These are phyloP conservation scores for Phytophthora litchii DNA, from an alignment of 352 stramenopile genomes.

Conservation along the genomic window DNA sequence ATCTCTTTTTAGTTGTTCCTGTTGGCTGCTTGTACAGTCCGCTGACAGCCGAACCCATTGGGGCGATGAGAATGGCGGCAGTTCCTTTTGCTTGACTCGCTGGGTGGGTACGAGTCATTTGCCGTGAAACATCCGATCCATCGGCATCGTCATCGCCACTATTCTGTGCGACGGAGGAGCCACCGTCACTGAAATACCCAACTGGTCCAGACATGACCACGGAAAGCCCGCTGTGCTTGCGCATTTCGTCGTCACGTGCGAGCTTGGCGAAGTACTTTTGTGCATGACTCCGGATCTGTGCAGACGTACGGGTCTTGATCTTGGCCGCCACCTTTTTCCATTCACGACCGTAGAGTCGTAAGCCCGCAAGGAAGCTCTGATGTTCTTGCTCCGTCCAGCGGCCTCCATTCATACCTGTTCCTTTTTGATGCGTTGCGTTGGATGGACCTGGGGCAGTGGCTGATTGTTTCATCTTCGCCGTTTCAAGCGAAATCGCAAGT, in stretches of 20 bases:
- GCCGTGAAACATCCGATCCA: constrained; percentile 23
- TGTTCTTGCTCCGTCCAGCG: constrained; percentile 96
- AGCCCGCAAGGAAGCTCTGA: constrained; percentile 93
- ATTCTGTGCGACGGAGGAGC: constrained; percentile 60
- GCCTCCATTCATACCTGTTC: constrained; percentile 84
- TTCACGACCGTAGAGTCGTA: constrained; percentile 94
- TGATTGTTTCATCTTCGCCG: constrained; percentile 18
- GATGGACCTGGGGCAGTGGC: constrained; percentile 15
- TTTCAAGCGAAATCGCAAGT: constrained; percentile 29
- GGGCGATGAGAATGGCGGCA: constrained; percentile 24
- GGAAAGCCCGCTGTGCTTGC: constrained; percentile 46
- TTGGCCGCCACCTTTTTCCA: constrained; percentile 97
- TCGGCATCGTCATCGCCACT: constrained; percentile 59
- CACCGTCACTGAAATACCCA: constrained; percentile 70
- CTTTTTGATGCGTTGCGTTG: constrained; percentile 55
- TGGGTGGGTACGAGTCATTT: constrained; percentile 7
- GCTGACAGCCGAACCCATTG: constrained; percentile 22
- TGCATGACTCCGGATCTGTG: constrained; percentile 84
- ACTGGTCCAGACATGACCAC: constrained; percentile 24
- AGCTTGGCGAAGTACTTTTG: constrained; percentile 91
- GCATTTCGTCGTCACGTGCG: constrained; percentile 74
- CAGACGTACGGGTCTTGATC: constrained; percentile 88
- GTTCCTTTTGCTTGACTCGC: constrained; percentile 26
- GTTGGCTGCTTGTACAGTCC: constrained; percentile 22
- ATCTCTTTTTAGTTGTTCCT: constrained; percentile 40